Conservation (phyloP, 768 basidiomycete genomes). For the Suillus lakei region DNA sequence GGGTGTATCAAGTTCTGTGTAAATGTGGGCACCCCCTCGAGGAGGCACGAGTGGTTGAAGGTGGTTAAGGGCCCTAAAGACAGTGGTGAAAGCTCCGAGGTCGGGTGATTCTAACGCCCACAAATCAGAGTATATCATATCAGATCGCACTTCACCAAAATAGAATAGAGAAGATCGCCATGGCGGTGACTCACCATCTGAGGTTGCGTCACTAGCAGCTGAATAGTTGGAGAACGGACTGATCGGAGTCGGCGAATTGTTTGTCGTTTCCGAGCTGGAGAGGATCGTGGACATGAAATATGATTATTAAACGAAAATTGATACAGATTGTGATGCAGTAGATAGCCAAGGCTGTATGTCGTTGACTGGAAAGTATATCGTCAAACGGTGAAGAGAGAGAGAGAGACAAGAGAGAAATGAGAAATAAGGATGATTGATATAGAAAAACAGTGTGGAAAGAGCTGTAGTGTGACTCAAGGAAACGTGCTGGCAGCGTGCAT, state of each 20-base stretch:
- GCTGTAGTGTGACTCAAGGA: constrained; percentile 1
- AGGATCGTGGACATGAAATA: constrained; percentile 31
- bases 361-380: constrained; percentile 5
- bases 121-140: not conserved
- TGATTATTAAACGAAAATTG: constrained; percentile 9
- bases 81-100: constrained; percentile 71
- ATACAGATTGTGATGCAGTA: constrained; percentile 1
- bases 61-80: constrained; percentile 68
- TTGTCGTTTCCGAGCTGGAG: constrained; percentile 41
- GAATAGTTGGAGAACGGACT: constrained; percentile 46
- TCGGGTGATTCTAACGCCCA: constrained; percentile 60
- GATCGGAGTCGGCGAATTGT: constrained; percentile 38
- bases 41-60: constrained; percentile 50
- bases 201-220: constrained; percentile 53
- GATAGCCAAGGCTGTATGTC: not conserved
- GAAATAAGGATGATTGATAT: constrained; percentile 1
- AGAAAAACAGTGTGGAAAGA: not conserved
- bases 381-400: not conserved
- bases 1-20: constrained; percentile 26
- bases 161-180: not conserved
- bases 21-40: constrained; percentile 24
- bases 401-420: not conserved
- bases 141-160: not conserved
- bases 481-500: constrained; percentile 10
- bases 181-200: constrained; percentile 44